Conservation (phyloP, 163 green algal species). For the Picocystis sp. region DNA sequence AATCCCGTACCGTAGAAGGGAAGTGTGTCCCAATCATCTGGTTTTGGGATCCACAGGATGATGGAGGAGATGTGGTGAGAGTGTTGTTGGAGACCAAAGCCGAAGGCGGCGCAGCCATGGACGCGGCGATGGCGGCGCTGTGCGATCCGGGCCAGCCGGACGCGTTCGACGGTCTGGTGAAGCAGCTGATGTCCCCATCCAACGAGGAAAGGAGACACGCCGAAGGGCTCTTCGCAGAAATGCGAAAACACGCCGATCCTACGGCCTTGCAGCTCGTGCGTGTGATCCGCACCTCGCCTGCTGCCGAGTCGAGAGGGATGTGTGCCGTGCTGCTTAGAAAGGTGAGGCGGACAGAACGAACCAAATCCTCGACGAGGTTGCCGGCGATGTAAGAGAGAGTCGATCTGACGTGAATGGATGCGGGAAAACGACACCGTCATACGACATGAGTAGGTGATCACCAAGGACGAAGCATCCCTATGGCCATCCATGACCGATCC, state of each 20-base stretch:
- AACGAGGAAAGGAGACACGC: slow-evolving; percentile 52
- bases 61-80: too few relatives aligned
- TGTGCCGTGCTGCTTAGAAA: slow-evolving; percentile 44
- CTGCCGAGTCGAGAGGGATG: slow-evolving; percentile 14
- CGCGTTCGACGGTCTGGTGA: slow-evolving; percentile 50
- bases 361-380: background rate
- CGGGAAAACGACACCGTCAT: background rate
- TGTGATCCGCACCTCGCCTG: slow-evolving; percentile 6
- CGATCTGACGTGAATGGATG: background rate
- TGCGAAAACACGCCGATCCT: slow-evolving; percentile 16
- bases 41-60: too few relatives aligned
- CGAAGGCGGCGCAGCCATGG: too few relatives aligned
- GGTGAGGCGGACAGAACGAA: slow-evolving; percentile 17
- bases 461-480: slow-evolving; percentile 45
- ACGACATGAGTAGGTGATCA: slow-evolving; percentile 40
- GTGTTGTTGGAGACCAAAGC: too few relatives aligned
- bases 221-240: slow-evolving; percentile 29
- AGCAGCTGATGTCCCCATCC: slow-evolving; percentile 52
- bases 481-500: slow-evolving; percentile 37
- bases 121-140: too few relatives aligned
- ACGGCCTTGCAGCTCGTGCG: slow-evolving; percentile 11
- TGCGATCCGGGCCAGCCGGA: too few relatives aligned
- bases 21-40: too few relatives aligned
- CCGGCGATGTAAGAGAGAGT: background rate
- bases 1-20: too few relatives aligned